Evolutionary conservation across 768 basidiomycete species (phyloP).

Genomic region (Cystoderma amianthinum): DNA sequence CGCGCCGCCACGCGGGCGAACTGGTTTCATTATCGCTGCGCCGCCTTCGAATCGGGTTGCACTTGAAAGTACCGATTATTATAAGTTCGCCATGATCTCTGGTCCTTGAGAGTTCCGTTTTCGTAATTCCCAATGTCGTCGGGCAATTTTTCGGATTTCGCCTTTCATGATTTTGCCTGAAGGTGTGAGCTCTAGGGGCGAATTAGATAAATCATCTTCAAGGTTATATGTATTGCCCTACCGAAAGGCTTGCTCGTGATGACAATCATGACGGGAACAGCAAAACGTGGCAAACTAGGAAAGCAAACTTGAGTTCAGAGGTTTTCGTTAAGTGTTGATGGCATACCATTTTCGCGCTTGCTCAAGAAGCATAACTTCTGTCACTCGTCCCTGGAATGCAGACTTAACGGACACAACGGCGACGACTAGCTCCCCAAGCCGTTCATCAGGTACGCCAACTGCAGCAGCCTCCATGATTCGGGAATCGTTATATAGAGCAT

Average conservation of each 20-base stretch:
- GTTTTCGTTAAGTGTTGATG: background rate
- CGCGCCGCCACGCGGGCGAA: too few species aligned
- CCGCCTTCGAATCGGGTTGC: too few species aligned
- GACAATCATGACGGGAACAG: conserved; percentile 1
- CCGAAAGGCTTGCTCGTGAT: background rate
- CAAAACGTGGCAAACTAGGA: background rate
- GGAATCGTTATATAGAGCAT: conserved; percentile 48
- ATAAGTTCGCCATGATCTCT: background rate
- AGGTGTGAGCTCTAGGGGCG: background rate
- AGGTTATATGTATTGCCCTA: too few species aligned
- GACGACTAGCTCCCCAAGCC: conserved; percentile 57
- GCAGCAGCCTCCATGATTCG: conserved; percentile 50
- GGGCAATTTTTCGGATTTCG: background rate
- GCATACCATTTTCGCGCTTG: conserved; percentile 33
- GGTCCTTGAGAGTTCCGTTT: background rate
- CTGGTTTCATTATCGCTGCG: too few species aligned
- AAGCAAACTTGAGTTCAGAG: background rate
- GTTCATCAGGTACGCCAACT: conserved; percentile 52
- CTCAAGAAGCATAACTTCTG: conserved; percentile 40
- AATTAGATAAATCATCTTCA: background rate
- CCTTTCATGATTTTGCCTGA: conserved; percentile 2
- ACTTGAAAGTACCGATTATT: too few species aligned
- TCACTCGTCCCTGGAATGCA: conserved; percentile 35
- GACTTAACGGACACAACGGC: conserved; percentile 46
- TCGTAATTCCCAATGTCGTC: background rate